phyloP scores from a whole-genome alignment of 2,329 filamentous ascomycete species.

The Aspergillus jensenii region DNA sequence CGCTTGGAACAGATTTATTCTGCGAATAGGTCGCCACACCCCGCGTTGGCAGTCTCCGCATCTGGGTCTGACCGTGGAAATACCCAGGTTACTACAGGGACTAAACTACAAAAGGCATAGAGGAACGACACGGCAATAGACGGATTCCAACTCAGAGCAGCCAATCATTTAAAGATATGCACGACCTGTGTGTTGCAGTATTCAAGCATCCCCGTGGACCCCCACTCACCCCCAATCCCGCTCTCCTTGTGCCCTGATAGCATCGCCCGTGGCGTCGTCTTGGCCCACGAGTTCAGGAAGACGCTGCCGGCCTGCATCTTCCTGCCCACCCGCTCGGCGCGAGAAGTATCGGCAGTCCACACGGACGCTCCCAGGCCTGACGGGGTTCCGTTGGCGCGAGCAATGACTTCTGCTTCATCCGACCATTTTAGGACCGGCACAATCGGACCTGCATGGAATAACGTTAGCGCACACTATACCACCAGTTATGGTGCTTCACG shows the following conservation, averaged over 20 bases:
- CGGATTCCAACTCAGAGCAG: too few relatives aligned
- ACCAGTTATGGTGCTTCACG: too few relatives aligned
- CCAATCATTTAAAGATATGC: too few relatives aligned
- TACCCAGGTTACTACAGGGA: too few relatives aligned
- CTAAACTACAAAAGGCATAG: too few relatives aligned
- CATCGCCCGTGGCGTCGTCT: background rate
- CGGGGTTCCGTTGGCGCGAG: constrained; percentile 53
- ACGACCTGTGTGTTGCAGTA: background rate
- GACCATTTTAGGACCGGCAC: constrained; percentile 63
- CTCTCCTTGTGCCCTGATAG: constrained; percentile 54
- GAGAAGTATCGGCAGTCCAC: constrained; percentile 35
- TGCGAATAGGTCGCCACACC: too few relatives aligned
- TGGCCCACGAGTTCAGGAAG: background rate
- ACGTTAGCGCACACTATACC: too few relatives aligned
- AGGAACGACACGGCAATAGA: too few relatives aligned
- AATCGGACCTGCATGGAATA: constrained; percentile 51
- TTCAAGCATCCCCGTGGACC: background rate
- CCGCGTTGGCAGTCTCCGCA: too few relatives aligned
- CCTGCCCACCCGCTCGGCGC: background rate
- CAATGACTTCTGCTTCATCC: constrained; percentile 59
- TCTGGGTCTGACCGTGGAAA: too few relatives aligned
- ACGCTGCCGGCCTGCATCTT: background rate
- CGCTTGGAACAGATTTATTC: too few relatives aligned
- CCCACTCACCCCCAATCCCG: constrained; percentile 47
- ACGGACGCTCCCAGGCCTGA: constrained; percentile 59